These are phyloP conservation scores for Fusarium longipes DNA, from an alignment of 2,329 filamentous ascomycete species.

Conservation along the genomic window DNA sequence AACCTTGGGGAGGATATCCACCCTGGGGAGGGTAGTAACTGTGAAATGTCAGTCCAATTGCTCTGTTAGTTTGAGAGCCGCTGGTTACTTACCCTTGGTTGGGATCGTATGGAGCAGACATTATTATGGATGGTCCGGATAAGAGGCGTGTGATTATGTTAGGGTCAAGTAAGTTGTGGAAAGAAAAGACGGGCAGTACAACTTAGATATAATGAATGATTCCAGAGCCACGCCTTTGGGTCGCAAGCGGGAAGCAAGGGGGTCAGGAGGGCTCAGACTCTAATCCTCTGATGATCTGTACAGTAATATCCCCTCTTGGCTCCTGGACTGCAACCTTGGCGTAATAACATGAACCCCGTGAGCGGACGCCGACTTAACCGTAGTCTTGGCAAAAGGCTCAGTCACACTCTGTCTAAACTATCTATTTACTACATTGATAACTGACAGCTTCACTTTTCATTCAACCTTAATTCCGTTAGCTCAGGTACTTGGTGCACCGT, in stretches of 20 bases:
- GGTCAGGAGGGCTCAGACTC: slow-evolving; percentile 1
- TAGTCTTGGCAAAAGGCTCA: slow-evolving; percentile 21
- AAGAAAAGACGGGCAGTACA: background rate
- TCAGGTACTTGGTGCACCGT: background rate
- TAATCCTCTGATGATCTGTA: slow-evolving; percentile 28
- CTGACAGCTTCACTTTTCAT: background rate
- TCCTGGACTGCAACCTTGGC: slow-evolving; percentile 26
- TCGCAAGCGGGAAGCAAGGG: background rate
- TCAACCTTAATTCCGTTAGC: background rate
- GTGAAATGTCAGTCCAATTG: slow-evolving; percentile 6
- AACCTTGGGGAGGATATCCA: slow-evolving; percentile 43
- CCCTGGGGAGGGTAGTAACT: slow-evolving; percentile 33
- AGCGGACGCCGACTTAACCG: slow-evolving; percentile 36
- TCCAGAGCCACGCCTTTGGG: background rate
- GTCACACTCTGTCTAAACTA: background rate
- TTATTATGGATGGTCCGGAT: slow-evolving; percentile 17
- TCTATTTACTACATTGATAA: background rate
- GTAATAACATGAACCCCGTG: slow-evolving; percentile 27
- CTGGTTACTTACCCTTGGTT: slow-evolving; percentile 21
- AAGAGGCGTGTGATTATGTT: background rate
- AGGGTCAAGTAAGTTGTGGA: background rate
- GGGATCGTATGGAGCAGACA: slow-evolving; percentile 34
- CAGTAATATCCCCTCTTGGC: slow-evolving; percentile 24
- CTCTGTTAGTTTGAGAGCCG: too few relatives aligned
- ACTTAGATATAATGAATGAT: slow-evolving; percentile 22